These are phyloP conservation scores for Nematodospora anomalae DNA, from an alignment of 1,139 yeast genomes.

Conservation along the genomic window DNA sequence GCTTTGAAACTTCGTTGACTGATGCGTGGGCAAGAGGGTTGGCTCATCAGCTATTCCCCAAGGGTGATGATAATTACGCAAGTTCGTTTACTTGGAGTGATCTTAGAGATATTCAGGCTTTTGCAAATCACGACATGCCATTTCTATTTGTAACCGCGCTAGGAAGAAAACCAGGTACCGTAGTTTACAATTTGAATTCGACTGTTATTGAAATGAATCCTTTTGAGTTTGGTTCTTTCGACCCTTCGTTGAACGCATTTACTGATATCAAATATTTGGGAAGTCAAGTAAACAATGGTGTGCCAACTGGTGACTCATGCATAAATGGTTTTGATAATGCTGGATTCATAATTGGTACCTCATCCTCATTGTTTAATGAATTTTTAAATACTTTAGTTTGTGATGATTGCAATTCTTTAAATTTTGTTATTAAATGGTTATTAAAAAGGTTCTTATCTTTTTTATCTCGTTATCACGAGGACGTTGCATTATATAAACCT, in stretches of 20 bases:
- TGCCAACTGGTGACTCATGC: slow-evolving; percentile 46
- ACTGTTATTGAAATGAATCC: slow-evolving; percentile 45
- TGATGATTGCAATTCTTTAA: slow-evolving; percentile 42
- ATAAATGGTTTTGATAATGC: slow-evolving; percentile 75
- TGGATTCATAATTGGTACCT: slow-evolving; percentile 78
- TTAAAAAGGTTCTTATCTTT: slow-evolving; percentile 43
- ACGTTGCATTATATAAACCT: slow-evolving; percentile 45
- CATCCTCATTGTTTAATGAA: slow-evolving; percentile 76
- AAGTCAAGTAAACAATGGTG: slow-evolving; percentile 58
- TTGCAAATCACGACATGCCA: slow-evolving; percentile 39
- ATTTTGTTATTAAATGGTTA: slow-evolving; percentile 49
- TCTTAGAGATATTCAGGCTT: slow-evolving; percentile 27
- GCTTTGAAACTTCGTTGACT: slow-evolving; percentile 30
- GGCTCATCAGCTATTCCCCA: slow-evolving; percentile 38
- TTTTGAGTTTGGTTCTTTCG: slow-evolving; percentile 46
- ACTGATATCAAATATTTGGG: slow-evolving; percentile 51
- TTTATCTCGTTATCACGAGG: slow-evolving; percentile 39
- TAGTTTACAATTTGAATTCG: slow-evolving; percentile 34
- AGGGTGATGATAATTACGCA: slow-evolving; percentile 25
- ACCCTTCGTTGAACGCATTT: slow-evolving; percentile 38
- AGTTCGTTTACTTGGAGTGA: slow-evolving; percentile 33
- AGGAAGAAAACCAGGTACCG: slow-evolving; percentile 38
- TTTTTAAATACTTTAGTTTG: slow-evolving; percentile 60
- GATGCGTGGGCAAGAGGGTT: slow-evolving; percentile 43
- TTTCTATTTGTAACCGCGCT: slow-evolving; percentile 39